Conservation (phyloP, 495 filamentous ascomycete species). For the Aspergillus campestris region DNA sequence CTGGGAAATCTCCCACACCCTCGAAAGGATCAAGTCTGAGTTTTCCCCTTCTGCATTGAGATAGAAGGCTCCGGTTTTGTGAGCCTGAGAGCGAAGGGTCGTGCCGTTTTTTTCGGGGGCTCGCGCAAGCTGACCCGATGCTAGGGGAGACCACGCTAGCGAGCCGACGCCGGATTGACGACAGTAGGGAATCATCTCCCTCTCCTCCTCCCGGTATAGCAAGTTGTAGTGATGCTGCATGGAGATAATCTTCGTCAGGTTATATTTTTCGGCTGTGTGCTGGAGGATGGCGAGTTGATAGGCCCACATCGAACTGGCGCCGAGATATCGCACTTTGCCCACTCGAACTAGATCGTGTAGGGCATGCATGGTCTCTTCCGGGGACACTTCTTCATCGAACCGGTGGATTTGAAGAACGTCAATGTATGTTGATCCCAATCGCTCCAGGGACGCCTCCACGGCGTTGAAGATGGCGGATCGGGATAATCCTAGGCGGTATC, state of each 20-base stretch:
- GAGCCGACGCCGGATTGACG: slow-evolving; percentile 53
- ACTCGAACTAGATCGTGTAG: slow-evolving; percentile 40
- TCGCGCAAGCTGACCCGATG: slow-evolving; percentile 38
- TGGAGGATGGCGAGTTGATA: slow-evolving; percentile 40
- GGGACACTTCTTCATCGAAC: slow-evolving; percentile 33
- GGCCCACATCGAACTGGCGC: slow-evolving; percentile 33
- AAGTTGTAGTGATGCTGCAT: slow-evolving; percentile 47
- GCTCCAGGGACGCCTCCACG: slow-evolving; percentile 37
- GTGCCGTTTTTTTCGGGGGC: too few species aligned
- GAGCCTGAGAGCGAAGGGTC: too few species aligned
- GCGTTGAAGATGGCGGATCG: slow-evolving; percentile 44
- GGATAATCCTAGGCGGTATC: slow-evolving; percentile 35
- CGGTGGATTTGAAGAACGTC: slow-evolving; percentile 46
- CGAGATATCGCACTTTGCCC: slow-evolving; percentile 34
- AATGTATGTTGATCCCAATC: slow-evolving; percentile 45
- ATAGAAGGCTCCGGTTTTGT: too few species aligned
- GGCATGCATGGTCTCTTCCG: slow-evolving; percentile 44
- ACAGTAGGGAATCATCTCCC: slow-evolving; percentile 51
- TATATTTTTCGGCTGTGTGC: slow-evolving; percentile 34
- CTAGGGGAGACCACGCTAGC: slow-evolving; percentile 48
- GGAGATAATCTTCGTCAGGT: slow-evolving; percentile 41
- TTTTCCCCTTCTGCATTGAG: too few species aligned
- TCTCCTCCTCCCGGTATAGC: slow-evolving; percentile 44
- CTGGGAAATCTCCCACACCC: too few species aligned
- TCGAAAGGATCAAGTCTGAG: too few species aligned